phyloP scores from a whole-genome alignment of 495 filamentous ascomycete species.

The Penicillium waksmanii region DNA sequence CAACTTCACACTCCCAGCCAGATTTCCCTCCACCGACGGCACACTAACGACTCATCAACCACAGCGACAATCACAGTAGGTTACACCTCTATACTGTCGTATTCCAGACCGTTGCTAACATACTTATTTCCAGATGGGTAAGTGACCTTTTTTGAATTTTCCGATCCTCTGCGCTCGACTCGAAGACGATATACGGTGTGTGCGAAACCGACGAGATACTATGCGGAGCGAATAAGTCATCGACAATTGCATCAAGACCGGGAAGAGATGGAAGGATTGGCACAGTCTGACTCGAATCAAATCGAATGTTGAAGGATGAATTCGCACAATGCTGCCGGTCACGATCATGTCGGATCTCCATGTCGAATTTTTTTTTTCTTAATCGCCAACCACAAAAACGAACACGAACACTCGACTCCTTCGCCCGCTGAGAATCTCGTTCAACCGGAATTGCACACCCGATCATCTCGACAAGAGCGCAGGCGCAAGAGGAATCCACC shows the following conservation, averaged over 20 bases:
- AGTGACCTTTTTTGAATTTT: slow-evolving; percentile 42
- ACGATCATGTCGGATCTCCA: slow-evolving; percentile 8
- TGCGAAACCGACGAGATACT: slow-evolving; percentile 27
- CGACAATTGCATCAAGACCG: slow-evolving; percentile 12
- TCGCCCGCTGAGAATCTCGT: slow-evolving; percentile 10
- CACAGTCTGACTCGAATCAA: not conserved
- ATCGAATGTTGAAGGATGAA: slow-evolving; percentile 6
- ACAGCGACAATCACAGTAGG: slow-evolving; percentile 62
- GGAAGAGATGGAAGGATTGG: not conserved
- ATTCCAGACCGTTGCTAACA: slow-evolving; percentile 36
- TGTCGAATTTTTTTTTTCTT: slow-evolving; percentile 27
- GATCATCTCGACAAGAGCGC: slow-evolving; percentile 11
- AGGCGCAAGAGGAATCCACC: slow-evolving; percentile 15
- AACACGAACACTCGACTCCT: not conserved
- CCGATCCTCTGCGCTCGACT: slow-evolving; percentile 22
- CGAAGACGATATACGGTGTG: slow-evolving; percentile 38
- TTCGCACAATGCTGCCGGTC: slow-evolving; percentile 10
- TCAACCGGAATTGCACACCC: slow-evolving; percentile 25
- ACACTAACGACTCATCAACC: slow-evolving; percentile 53
- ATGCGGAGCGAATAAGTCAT: slow-evolving; percentile 17
- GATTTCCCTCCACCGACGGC: slow-evolving; percentile 44
- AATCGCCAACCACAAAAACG: slow-evolving; percentile 9
- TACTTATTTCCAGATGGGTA: slow-evolving; percentile 56
- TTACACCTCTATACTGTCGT: slow-evolving; percentile 22
- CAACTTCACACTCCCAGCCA: slow-evolving; percentile 52